Percentiles rank a stretch among this genome's conserved stretches.
These are phyloP conservation scores for Flaveria bidentis DNA, from an alignment of 129 eudicot species.

Conservation along the genomic window DNA sequence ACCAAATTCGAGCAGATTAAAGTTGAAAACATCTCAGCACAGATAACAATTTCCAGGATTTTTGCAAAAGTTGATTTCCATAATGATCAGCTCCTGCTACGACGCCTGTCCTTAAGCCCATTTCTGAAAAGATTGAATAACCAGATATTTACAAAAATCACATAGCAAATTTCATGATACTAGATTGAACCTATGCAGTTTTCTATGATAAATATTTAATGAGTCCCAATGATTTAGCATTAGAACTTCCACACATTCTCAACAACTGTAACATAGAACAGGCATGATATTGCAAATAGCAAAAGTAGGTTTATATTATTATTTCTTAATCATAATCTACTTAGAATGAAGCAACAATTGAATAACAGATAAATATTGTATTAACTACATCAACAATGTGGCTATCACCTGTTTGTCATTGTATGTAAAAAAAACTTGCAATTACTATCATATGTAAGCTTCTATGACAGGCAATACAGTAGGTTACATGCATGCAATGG, in stretches of 20 bases:
- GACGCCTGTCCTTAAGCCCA: slow-evolving; percentile 82
- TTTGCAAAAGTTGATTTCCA: slow-evolving; percentile 26
- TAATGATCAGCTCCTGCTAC: slow-evolving; percentile 87
- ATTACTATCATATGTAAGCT: neutral
- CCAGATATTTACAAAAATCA: neutral
- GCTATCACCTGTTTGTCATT: slow-evolving; percentile 5
- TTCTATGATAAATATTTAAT: neutral
- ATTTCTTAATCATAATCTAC: slow-evolving; percentile 2
- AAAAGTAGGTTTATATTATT: neutral
- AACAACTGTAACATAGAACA: neutral
- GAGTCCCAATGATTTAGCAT: neutral
- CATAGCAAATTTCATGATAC: neutral
- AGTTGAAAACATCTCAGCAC: slow-evolving; percentile 61
- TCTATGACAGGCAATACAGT: neutral
- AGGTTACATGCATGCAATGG: neutral
- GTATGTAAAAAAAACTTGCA: neutral
- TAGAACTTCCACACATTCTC: neutral
- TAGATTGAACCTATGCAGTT: slow-evolving; percentile 2
- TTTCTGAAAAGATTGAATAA: slow-evolving; percentile 48
- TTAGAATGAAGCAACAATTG: neutral
- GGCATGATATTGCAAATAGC: neutral
- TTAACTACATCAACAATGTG: neutral
- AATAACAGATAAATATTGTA: neutral
- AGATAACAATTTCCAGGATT: slow-evolving; percentile 46
- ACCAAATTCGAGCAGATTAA: slow-evolving; percentile 63